These are phyloP conservation scores for Epichloe aotearoae DNA, from an alignment of 2,329 filamentous ascomycete species.

Conservation along the genomic window DNA sequence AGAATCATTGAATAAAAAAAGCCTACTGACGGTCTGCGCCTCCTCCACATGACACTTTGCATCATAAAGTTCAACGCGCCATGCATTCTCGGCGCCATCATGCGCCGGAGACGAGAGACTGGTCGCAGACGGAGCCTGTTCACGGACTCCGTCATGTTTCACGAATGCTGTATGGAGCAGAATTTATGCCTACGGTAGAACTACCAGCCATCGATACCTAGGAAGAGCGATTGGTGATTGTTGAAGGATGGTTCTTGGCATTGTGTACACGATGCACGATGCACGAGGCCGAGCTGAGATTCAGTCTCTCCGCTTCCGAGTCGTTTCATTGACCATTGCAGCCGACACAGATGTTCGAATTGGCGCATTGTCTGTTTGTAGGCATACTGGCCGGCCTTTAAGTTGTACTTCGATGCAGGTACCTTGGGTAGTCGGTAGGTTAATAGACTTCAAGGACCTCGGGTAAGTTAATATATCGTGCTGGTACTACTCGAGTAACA, in stretches of 20 bases:
- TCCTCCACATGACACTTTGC: conserved; percentile 1
- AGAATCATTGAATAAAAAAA: too few relatives aligned
- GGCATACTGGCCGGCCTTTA: neutral
- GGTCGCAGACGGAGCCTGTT: neutral
- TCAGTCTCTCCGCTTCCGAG: neutral
- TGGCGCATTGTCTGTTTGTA: neutral
- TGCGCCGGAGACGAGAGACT: neutral
- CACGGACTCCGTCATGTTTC: neutral
- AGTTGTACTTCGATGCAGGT: neutral
- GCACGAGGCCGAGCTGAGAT: neutral
- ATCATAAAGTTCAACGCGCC: neutral
- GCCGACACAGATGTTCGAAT: neutral
- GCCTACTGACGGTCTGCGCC: conserved; percentile 35
- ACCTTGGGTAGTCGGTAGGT: too few relatives aligned
- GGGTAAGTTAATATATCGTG: neutral
- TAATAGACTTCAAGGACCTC: neutral
- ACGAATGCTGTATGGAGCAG: neutral
- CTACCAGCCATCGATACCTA: neutral
- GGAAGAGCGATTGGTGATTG: neutral
- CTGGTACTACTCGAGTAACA: too few relatives aligned
- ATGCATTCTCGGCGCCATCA: conserved; percentile 1
- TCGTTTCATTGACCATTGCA: neutral
- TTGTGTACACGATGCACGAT: neutral
- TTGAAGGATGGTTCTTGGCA: neutral
- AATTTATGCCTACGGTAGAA: neutral